These are phyloP conservation scores for Nakazawaea sp. DNA, from an alignment of 805 yeast species.

Conservation along the genomic window DNA sequence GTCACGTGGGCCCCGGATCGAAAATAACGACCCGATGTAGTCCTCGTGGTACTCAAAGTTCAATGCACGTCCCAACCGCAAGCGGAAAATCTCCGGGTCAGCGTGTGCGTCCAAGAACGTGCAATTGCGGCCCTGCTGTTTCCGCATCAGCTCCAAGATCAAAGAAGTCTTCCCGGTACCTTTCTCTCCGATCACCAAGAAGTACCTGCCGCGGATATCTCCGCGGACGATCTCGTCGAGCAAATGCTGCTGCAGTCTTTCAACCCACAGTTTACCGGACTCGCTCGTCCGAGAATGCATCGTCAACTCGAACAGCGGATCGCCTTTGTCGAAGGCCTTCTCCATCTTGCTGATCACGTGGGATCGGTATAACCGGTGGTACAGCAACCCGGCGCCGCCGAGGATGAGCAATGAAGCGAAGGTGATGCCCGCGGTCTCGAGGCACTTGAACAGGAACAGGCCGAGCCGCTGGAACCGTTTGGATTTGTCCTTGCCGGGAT, in stretches of 20 bases:
- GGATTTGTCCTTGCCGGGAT: constrained; percentile 1
- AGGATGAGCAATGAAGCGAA: constrained; percentile 61
- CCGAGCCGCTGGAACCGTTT: constrained; percentile 12
- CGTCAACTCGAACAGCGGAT: constrained; percentile 54
- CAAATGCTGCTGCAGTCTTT: constrained; percentile 57
- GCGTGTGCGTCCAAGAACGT: constrained; percentile 77
- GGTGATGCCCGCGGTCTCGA: constrained; percentile 69
- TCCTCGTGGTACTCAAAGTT: constrained; percentile 73
- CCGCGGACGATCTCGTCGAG: constrained; percentile 65
- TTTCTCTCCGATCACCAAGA: constrained; percentile 71
- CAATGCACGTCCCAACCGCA: constrained; percentile 69
- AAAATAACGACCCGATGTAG: constrained; percentile 74
- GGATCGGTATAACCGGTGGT: constrained; percentile 53
- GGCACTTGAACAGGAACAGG: constrained; percentile 30
- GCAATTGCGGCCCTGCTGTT: constrained; percentile 56
- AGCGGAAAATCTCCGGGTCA: constrained; percentile 76
- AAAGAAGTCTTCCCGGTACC: constrained; percentile 84
- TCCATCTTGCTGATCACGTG: constrained; percentile 63
- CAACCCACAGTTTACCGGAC: constrained; percentile 52
- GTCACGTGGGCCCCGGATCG: constrained; percentile 79
- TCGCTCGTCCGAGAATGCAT: constrained; percentile 40
- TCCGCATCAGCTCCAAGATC: constrained; percentile 62
- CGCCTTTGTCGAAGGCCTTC: constrained; percentile 60
- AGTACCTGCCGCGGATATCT: constrained; percentile 58
- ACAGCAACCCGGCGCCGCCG: constrained; percentile 65